Conservation (phyloP, 2,329 filamentous ascomycete species). For the Aschersonia sp. region DNA sequence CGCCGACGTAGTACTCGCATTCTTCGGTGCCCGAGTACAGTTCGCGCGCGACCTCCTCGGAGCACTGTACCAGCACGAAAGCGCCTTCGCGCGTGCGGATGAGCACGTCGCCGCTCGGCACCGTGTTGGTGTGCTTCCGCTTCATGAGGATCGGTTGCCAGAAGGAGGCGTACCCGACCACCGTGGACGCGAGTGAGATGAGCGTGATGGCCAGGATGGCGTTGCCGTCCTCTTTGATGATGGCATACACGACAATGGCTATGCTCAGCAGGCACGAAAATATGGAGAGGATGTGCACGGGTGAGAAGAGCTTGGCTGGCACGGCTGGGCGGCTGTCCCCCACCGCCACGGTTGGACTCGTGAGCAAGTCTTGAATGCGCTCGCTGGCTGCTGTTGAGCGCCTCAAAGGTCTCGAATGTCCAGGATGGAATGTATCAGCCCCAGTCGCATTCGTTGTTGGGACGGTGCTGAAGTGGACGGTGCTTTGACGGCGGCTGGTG, state of each 20-base stretch:
- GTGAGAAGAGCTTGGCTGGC: constrained; percentile 32
- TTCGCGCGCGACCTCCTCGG: constrained; percentile 46
- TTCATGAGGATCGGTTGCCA: constrained; percentile 42
- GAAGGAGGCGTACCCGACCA: constrained; percentile 41
- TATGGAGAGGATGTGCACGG: constrained; percentile 37
- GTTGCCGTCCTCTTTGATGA: constrained; percentile 20
- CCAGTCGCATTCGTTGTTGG: constrained; percentile 4
- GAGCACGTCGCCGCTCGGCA: constrained; percentile 43
- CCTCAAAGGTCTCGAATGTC: neutral
- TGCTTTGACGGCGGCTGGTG: neutral
- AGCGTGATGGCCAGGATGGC: constrained; percentile 29
- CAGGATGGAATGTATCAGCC: neutral
- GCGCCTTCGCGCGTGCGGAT: constrained; percentile 46
- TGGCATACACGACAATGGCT: constrained; percentile 29
- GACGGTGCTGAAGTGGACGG: neutral
- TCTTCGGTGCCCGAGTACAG: constrained; percentile 46
- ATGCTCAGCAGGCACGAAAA: constrained; percentile 34
- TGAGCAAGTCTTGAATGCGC: constrained; percentile 26
- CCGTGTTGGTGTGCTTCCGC: constrained; percentile 29
- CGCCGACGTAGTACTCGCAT: constrained; percentile 38
- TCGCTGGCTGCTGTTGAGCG: constrained; percentile 7
- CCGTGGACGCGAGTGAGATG: constrained; percentile 36
- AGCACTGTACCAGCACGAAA: constrained; percentile 41
- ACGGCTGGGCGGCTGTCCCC: constrained; percentile 27
- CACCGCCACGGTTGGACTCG: constrained; percentile 24